phyloP scores from a whole-genome alignment of 75 land plant species.

The Selaginella tamariscina region DNA sequence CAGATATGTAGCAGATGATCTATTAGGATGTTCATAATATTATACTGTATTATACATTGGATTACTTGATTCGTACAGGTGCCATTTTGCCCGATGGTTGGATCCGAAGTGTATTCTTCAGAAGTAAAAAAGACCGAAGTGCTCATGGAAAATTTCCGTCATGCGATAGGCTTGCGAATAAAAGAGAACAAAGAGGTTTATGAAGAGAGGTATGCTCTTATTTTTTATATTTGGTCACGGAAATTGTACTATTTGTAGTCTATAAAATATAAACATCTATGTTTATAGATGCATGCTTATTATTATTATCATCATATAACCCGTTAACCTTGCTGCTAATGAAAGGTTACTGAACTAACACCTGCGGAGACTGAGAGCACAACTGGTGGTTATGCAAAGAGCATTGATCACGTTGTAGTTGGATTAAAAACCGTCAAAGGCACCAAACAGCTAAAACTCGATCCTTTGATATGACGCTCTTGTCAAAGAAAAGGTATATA shows the following conservation, averaged over 20 bases:
- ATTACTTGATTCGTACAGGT: slow-evolving; percentile 33
- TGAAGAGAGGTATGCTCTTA: slow-evolving; percentile 71
- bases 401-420: slow-evolving; percentile 91
- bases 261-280: neutral
- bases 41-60: neutral
- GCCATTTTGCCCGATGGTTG: slow-evolving; percentile 99
- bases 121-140: slow-evolving; percentile 98
- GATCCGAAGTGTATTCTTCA: slow-evolving; percentile 93
- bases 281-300: neutral
- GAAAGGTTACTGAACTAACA: slow-evolving; percentile 85
- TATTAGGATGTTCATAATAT: neutral
- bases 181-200: slow-evolving; percentile 97
- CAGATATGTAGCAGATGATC: too few species aligned
- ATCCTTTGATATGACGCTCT: slow-evolving; percentile 95
- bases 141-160: slow-evolving; percentile 92
- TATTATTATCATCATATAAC: neutral
- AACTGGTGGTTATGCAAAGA: slow-evolving; percentile 95
- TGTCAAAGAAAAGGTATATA: slow-evolving; percentile 95
- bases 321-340: neutral
- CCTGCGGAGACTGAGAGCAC: slow-evolving; percentile 94
- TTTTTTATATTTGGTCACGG: neutral
- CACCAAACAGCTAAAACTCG: slow-evolving; percentile 89
- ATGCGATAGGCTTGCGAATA: slow-evolving; percentile 89
- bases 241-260: neutral
- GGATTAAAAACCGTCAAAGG: slow-evolving; percentile 94